phyloP scores from a whole-genome alignment of 352 stramenopile species.

The Pythium aristosporum region DNA sequence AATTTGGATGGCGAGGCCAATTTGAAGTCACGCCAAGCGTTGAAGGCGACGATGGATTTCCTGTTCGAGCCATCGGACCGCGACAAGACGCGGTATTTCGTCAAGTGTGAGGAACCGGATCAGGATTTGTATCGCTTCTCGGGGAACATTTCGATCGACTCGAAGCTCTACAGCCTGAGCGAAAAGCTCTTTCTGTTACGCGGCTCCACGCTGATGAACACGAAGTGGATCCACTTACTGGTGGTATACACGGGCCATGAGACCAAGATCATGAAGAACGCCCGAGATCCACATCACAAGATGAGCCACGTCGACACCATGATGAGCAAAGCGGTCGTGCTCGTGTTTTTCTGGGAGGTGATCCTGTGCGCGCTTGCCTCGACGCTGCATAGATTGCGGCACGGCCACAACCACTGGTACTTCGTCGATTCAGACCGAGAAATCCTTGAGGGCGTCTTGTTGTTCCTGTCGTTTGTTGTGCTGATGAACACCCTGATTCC shows the following conservation, averaged over 20 bases:
- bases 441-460: slow-evolving; percentile 37
- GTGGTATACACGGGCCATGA: slow-evolving; percentile 87
- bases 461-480: slow-evolving; percentile 90
- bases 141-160: slow-evolving; percentile 61
- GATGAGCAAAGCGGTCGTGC: slow-evolving; percentile 75
- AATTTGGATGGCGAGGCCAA: slow-evolving; percentile 84
- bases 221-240: slow-evolving; percentile 64
- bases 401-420: slow-evolving; percentile 23
- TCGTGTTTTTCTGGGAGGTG: slow-evolving; percentile 77
- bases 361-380: slow-evolving; percentile 59
- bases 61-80: slow-evolving; percentile 30
- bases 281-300: slow-evolving; percentile 77
- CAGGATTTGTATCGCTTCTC: slow-evolving; percentile 80
- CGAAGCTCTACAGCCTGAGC: slow-evolving; percentile 62
- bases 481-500: slow-evolving; percentile 93
- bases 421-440: slow-evolving; percentile 4
- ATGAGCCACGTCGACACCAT: slow-evolving; percentile 77
- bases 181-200: slow-evolving; percentile 77
- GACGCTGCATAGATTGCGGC: slow-evolving; percentile 33
- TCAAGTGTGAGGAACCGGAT: slow-evolving; percentile 76
- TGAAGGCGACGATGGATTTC: slow-evolving; percentile 40
- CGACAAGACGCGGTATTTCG: slow-evolving; percentile 55
- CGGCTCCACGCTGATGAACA: slow-evolving; percentile 80
- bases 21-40: slow-evolving; percentile 59
- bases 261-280: slow-evolving; percentile 91